Evolutionary conservation across 2,329 filamentous ascomycete genomes (phyloP), one percentile per base, ranked within the genome.

Genomic region (Fusarium ambrosium): DNA sequence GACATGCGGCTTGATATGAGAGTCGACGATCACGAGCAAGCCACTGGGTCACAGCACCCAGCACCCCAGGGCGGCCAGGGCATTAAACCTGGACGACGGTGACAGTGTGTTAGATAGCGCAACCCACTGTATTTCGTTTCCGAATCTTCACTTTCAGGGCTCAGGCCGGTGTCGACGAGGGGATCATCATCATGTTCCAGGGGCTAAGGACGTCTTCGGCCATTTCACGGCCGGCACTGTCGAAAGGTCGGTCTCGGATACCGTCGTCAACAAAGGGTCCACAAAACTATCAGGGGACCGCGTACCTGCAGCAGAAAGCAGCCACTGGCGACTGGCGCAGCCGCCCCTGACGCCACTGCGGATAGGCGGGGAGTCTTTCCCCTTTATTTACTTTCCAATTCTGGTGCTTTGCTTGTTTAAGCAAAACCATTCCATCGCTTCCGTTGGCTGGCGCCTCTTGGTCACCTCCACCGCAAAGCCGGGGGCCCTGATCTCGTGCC

Each of bases 381-480:
- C 73, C 73, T 75, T 75, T 74, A 73, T 74, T 73, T 74, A 70
- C 72, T 75, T 75, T 73, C 73, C 73, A 16, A 27, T 39, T 59
- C 36, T 37, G 36, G 56, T 27, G 65, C 37, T 69, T 59, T 63
- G 37, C 61, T 62, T 53, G 62, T 72, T 41, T 32, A 39, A 66
- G 64, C 27, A 63, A 58, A 60, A 61, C 72, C 32, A 59, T 70
- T 75, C 59, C 43, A 68, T 62, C 48, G 48, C 69, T 62, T 67
- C 55, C 55, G 69, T 74, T 75, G 72, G 72, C 62, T 34, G 18
- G 51, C 27, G 53, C 18, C 65, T 39, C 53, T 59, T 27, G 62
- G 18, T 16, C n/a, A 51, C 70, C 62, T 68, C 72, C 69, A 75
- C 72, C 37, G 45, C 16, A 43, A 10, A 29, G 66, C 34, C 69